A percentile compares a stretch with the other conserved stretches of the same genome.
phyloP scores from a whole-genome alignment of 2,329 filamentous ascomycete species.

The Cephalotrichum gorgonifer region DNA sequence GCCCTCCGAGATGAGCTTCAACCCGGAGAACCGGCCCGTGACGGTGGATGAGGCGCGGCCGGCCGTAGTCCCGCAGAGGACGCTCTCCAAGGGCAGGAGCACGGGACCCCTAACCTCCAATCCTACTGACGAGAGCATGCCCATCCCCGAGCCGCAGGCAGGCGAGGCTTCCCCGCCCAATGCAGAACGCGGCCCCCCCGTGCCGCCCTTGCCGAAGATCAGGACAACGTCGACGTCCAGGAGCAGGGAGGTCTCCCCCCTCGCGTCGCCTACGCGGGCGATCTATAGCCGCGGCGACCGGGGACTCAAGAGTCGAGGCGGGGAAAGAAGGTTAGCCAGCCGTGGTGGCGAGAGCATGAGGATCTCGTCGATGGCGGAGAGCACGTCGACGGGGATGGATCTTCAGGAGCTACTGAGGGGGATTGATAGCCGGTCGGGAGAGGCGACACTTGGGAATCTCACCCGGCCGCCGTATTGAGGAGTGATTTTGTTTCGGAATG shows the following conservation, averaged over 20 bases:
- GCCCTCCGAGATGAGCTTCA: conserved; percentile 57
- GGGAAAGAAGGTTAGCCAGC: conserved; percentile 27
- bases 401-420: conserved; percentile 37
- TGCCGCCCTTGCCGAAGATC: conserved; percentile 41
- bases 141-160: conserved; percentile 9
- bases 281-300: background rate
- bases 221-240: conserved; percentile 11
- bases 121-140: conserved; percentile 19
- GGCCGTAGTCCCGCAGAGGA: background rate
- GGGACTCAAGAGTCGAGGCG: conserved; percentile 1
- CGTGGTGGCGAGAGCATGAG: conserved; percentile 27
- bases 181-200: conserved; percentile 37
- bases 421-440: conserved; percentile 37
- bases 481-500: too few species aligned
- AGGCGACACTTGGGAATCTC: conserved; percentile 33
- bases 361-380: conserved; percentile 21
- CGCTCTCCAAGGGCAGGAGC: conserved; percentile 3
- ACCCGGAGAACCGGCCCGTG: conserved; percentile 24
- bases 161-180: conserved; percentile 17
- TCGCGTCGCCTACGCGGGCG: conserved; percentile 4
- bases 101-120: conserved; percentile 29
- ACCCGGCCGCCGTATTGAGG: conserved; percentile 38
- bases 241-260: conserved; percentile 8
- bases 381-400: conserved; percentile 25
- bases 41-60: conserved; percentile 18